Evolutionary conservation across 805 yeast genomes (phyloP).

Genomic region (Cyberlindnera mycetangii): DNA sequence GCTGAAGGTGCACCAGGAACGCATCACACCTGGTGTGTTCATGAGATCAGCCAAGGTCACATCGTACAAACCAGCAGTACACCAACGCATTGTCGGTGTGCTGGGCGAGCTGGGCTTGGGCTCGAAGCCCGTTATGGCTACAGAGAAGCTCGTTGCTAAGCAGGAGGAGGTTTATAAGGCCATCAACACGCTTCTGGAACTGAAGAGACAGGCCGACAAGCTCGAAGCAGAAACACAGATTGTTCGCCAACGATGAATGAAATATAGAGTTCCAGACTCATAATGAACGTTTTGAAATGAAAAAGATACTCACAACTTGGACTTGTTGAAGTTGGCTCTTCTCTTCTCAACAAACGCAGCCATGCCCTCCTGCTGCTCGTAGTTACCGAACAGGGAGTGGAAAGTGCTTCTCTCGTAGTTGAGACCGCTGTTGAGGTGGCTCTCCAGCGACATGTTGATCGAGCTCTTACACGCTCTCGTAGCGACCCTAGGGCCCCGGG

Average conservation of each 20-base stretch:
- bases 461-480: conserved; percentile 45
- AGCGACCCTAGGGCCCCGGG: conserved; percentile 41
- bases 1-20: conserved; percentile 71
- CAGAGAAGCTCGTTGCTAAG: conserved; percentile 69
- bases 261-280: background rate
- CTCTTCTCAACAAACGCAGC: conserved; percentile 47
- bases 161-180: conserved; percentile 73
- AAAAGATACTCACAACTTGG: conserved; percentile 12
- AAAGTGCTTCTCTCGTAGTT: conserved; percentile 42
- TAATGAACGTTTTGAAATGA: background rate
- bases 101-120: conserved; percentile 81
- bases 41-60: conserved; percentile 78
- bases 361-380: conserved; percentile 51
- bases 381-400: conserved; percentile 43
- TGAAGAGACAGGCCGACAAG: conserved; percentile 85
- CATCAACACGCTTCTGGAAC: conserved; percentile 70
- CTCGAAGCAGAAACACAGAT: conserved; percentile 72
- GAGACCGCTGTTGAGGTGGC: conserved; percentile 37
- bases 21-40: conserved; percentile 66
- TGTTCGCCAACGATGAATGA: conserved; percentile 19
- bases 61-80: conserved; percentile 73
- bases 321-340: conserved; percentile 29
- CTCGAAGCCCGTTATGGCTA: conserved; percentile 82
- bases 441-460: conserved; percentile 38
- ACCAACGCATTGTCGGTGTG: conserved; percentile 54